Base-by-base conservation (phyloP, 306 rosid species). In the Canavalia gladiata region DNA sequence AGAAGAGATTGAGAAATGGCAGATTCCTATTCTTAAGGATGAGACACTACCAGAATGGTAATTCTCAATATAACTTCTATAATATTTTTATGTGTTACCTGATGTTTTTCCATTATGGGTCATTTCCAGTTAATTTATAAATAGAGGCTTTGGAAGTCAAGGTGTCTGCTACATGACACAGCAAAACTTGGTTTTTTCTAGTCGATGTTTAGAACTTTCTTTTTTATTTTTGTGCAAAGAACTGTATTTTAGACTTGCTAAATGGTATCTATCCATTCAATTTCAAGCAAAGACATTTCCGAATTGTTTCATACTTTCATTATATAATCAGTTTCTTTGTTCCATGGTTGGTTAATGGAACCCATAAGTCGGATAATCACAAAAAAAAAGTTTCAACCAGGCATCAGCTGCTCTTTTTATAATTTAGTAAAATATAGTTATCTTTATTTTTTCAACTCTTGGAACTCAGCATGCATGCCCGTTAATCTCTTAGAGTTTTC, bases 1-100 rank as follows among this genome's bases (percentile, higher is more conserved):
- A 89, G 98, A 93, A 88, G 97, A 93, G 74, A 95, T 95, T 82
- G 98, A 93, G 81, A 89, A 82, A 65, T 93, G 99, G 99, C 99
- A 95, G 78, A 83, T 50, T 54, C 99, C 98, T 78, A 78, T 95
- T 84, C 98, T 95, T 75, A 85, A 77, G 82, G 98, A 95, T 77
- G 91, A 84, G 73, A 87, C 76, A 74, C 86, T 95, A 50, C 98
- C 98, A 29, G 97, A 93, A 87, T 95, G 99, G 98, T 95, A 93
- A 90, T 78, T 79, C 57, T 77, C 79, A 30, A 12, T 83, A 75
- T 35, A 68, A 51, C 62, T 52, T 51, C 62, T 29, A 39, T 30
- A 41, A 30, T 62, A 10, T 70, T 55, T 65, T 49, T 37, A 9
- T 57, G 71, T 13, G 9, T 60, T 50, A 64, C 45, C 54, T 1